Evolutionary conservation across 345 rosid species (phyloP).

Genomic region (Lenwebbia sp.): DNA sequence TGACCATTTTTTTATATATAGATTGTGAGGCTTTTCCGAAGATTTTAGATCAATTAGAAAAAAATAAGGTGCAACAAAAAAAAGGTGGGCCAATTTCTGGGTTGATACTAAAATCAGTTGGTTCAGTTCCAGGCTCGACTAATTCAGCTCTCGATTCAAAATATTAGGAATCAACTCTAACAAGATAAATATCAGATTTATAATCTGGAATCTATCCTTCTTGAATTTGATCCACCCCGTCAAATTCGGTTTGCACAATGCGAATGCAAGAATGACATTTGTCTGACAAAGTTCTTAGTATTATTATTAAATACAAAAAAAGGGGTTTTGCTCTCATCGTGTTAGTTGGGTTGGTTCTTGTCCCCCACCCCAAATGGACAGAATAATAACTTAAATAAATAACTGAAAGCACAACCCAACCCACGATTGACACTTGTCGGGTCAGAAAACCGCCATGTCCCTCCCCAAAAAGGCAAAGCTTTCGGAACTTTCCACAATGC

Average conservation of each 20-base stretch:
- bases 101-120: not conserved
- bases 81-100: not conserved
- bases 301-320: not conserved
- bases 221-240: accelerated
- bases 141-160: not conserved
- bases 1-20: not conserved
- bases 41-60: no score
- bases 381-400: not conserved
- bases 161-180: no score
- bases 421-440: not conserved
- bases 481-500: not conserved
- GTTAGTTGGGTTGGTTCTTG: not conserved
- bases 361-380: not conserved
- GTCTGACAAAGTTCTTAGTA: not conserved
- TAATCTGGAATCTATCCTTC: not conserved
- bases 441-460: not conserved
- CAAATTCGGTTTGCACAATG: not conserved
- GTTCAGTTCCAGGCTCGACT: not conserved
- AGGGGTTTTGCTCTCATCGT: not conserved
- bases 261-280: not conserved
- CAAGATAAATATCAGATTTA: not conserved
- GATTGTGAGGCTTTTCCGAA: not conserved
- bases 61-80: no score
- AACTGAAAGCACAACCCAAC: not conserved
- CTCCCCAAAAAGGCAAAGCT: not conserved